Conservation (phyloP, 805 yeast species). For the Tetrapisispora fleetii region DNA sequence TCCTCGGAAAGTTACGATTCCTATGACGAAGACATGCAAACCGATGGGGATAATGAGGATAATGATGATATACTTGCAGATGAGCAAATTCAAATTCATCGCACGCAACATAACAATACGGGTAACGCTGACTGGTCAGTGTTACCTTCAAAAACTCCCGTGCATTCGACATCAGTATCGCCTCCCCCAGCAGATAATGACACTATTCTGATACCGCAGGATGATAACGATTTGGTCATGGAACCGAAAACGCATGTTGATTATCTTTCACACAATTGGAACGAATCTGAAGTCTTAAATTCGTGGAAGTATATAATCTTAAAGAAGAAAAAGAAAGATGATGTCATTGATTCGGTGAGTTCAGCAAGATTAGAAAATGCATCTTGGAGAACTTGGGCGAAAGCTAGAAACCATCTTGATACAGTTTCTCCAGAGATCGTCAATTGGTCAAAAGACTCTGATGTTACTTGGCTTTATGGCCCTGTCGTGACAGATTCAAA, state of each 20-base stretch:
- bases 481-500: conserved; percentile 38
- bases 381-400: conserved; percentile 97
- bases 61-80: background rate
- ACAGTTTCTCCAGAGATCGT: conserved; percentile 87
- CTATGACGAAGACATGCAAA: conserved; percentile 8
- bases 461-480: conserved; percentile 97
- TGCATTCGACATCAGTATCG: conserved; percentile 25
- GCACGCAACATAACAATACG: background rate
- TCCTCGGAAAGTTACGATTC: conserved; percentile 8
- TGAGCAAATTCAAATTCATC: background rate
- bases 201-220: conserved; percentile 45
- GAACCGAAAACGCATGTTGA: conserved; percentile 91
- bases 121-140: conserved; percentile 3
- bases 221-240: conserved; percentile 68
- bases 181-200: conserved; percentile 29
- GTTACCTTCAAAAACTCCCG: conserved; percentile 2
- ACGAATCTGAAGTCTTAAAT: conserved; percentile 82
- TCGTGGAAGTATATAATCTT: conserved; percentile 91
- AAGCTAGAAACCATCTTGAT: conserved; percentile 62
- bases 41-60: background rate
- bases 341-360: conserved; percentile 56
- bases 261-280: conserved; percentile 92
- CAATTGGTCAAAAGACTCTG: conserved; percentile 95
- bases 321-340: conserved; percentile 43
- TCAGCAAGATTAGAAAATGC: conserved; percentile 80